Percentiles rank a stretch among this genome's conserved stretches.
Conservation (phyloP, 2,329 filamentous ascomycete genomes). For the Epichloe aotearoae region DNA sequence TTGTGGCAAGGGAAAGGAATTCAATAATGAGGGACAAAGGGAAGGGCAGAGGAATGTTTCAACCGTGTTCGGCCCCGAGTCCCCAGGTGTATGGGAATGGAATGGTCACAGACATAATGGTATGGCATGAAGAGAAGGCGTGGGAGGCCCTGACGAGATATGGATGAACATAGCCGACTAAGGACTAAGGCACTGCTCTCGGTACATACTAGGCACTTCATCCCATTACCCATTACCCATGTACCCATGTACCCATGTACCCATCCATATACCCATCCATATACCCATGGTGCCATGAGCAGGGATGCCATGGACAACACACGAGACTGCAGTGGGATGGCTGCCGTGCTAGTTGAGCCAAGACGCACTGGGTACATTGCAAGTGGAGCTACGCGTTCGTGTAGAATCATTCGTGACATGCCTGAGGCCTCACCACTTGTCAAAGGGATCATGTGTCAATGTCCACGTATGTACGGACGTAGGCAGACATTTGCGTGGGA, state of each 20-base stretch:
- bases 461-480: too few relatives aligned
- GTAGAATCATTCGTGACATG: too few relatives aligned
- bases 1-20: slow-evolving; percentile 9
- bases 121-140: background rate
- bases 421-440: background rate
- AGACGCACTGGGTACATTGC: slow-evolving; percentile 6
- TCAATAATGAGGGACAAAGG: slow-evolving; percentile 6
- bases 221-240: background rate
- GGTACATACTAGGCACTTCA: background rate
- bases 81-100: slow-evolving; percentile 2
- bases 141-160: slow-evolving; percentile 5
- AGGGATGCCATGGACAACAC: slow-evolving; percentile 1
- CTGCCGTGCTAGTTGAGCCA: background rate
- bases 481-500: too few relatives aligned
- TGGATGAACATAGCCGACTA: slow-evolving; percentile 2
- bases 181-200: background rate
- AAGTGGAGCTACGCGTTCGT: background rate
- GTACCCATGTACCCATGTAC: too few relatives aligned
- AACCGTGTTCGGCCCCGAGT: background rate
- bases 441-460: background rate
- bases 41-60: slow-evolving; percentile 6
- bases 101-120: background rate
- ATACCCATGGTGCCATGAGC: too few relatives aligned
- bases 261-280: too few relatives aligned
- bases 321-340: background rate